Evolutionary conservation across 331 rosid genomes (phyloP), one percentile per base, ranked within the genome.

Genomic region (Prunus yedoensis): DNA sequence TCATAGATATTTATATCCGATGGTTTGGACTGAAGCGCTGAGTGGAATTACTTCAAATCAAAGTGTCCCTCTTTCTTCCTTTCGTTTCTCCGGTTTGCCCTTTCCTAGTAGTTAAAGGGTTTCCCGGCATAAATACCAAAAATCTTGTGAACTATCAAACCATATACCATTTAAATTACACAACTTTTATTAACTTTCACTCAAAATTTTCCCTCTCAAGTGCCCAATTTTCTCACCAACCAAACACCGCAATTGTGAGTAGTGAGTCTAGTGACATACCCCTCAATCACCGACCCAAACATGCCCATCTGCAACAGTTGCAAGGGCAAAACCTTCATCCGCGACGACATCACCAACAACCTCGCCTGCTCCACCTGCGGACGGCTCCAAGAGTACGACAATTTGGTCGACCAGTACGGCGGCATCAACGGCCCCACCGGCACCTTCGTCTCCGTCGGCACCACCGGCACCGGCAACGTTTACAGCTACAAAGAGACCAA

Each of bases 331-430:
- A 86, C 89, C 73, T 66, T 90, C 38, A 0, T 41, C 54, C 81
- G 87, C 12, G 93, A 89, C 50, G 88, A 79, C 58, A 17, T 35
- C 56, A 32, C 87, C 4, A 89, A 84, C n/a, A 57, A 43, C 2
- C 73, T 79, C 50, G 2, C 67, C 14, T 93, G 93, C 74, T 66
- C 84, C 5, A 20, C 62, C 1, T 90, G 96, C 63, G 89, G 95
- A 6, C 68, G 51, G 23, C 20, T 85, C 68, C 93, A 85, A 70
- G 83, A 72, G 5, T 88, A 73, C 77, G 87, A 90, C 46, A 81
- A 77, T 77, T 89, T 32, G 41, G 95, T 87, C 18, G 85, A 87
- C 28, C 87, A 88, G 41, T 66, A 83, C 43, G 77, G 83, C 59
- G 91, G 91, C 68, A 18, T 88, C 77, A 79, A 10, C 70, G 93